Conservation (phyloP, 2,329 filamentous ascomycete genomes). For the Sclerotinia subarctica region DNA sequence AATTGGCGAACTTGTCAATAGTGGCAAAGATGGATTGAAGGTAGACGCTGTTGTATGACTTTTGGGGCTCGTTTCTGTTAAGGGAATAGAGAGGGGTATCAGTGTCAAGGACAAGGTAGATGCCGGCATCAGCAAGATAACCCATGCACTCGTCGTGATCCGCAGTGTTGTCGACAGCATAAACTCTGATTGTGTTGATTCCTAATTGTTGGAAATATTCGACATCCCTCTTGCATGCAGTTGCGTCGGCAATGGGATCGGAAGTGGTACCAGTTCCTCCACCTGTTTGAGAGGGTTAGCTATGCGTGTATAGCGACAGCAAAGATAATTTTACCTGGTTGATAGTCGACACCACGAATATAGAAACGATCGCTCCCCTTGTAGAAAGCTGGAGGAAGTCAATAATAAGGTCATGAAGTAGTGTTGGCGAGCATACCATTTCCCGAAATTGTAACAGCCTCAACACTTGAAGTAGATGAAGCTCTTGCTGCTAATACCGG, state of each 20-base stretch:
- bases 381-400: slow-evolving; percentile 35
- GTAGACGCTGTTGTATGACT: slow-evolving; percentile 68
- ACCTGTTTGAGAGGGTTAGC: slow-evolving; percentile 15
- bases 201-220: slow-evolving; percentile 64
- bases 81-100: slow-evolving; percentile 69
- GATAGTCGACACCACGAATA: slow-evolving; percentile 63
- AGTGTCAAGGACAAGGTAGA: slow-evolving; percentile 70
- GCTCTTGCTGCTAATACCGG: slow-evolving; percentile 28
- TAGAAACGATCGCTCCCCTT: slow-evolving; percentile 46
- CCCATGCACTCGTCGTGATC: slow-evolving; percentile 69
- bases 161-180: slow-evolving; percentile 68
- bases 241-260: slow-evolving; percentile 62
- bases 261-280: slow-evolving; percentile 50
- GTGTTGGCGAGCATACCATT: slow-evolving; percentile 28
- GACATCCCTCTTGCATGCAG: slow-evolving; percentile 62
- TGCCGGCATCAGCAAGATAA: slow-evolving; percentile 62
- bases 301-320: no score
- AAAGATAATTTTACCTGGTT: slow-evolving; percentile 41
- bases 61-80: slow-evolving; percentile 56
- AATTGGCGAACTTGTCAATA: slow-evolving; percentile 63
- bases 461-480: slow-evolving; percentile 25
- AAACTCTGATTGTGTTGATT: slow-evolving; percentile 70
- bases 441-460: slow-evolving; percentile 32
- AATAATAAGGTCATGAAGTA: not conserved
- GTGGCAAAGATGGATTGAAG: slow-evolving; percentile 70